Evolutionary conservation across 2,329 filamentous ascomycete species (phyloP).

Genomic region (Neofusicoccum kwambonambiense): DNA sequence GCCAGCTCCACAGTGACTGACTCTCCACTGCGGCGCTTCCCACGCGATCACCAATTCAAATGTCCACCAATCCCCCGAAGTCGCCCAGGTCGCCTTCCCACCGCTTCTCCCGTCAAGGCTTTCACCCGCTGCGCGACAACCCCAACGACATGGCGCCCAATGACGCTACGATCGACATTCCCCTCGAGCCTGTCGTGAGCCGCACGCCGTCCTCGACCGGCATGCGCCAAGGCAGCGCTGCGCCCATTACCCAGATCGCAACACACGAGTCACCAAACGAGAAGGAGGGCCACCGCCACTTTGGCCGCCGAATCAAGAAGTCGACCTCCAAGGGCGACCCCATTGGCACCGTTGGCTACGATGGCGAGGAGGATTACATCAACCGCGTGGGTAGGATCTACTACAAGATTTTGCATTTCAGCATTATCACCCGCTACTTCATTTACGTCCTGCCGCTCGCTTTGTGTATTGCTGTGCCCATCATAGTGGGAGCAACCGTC

Average conservation of each 20-base stretch:
- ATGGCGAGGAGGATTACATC: conserved; percentile 55
- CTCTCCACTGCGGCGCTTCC: background rate
- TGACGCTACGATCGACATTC: conserved; percentile 61
- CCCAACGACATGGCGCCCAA: conserved; percentile 45
- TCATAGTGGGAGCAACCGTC: conserved; percentile 59
- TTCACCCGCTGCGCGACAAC: conserved; percentile 32
- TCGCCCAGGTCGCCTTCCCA: conserved; percentile 18
- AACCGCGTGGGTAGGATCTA: conserved; percentile 61
- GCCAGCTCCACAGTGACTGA: conserved; percentile 14
- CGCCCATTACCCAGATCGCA: conserved; percentile 30
- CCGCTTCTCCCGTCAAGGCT: conserved; percentile 34
- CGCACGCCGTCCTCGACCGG: conserved; percentile 47
- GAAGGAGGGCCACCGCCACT: conserved; percentile 19
- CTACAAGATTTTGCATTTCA: conserved; percentile 61
- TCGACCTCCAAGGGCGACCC: conserved; percentile 33
- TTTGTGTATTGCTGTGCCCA: conserved; percentile 59
- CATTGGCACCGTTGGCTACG: conserved; percentile 30
- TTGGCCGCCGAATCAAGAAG: conserved; percentile 36
- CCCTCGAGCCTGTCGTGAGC: conserved; percentile 56
- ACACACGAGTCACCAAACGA: conserved; percentile 21
- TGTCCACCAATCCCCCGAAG: conserved; percentile 23
- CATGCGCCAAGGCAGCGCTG: conserved; percentile 36
- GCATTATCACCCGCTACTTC: conserved; percentile 62
- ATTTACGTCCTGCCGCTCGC: conserved; percentile 61
- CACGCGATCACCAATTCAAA: conserved; percentile 17